Percentiles rank a stretch among this genome's conserved stretches.
These are phyloP conservation scores for Zea mays DNA, from an alignment of 176 grass and related monocot species.

Conservation along the genomic window DNA sequence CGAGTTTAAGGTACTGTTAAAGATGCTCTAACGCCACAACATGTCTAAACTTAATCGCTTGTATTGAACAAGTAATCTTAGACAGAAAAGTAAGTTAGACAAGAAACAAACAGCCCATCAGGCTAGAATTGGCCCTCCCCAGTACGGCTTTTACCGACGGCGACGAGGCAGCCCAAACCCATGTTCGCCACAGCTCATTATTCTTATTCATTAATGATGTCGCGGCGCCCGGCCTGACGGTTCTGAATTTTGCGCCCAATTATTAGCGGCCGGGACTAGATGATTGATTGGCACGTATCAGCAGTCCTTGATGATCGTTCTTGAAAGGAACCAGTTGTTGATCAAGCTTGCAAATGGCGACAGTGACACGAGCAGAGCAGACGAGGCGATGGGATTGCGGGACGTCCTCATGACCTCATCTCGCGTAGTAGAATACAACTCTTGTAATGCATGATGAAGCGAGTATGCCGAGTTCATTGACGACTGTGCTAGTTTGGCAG, in stretches of 20 bases:
- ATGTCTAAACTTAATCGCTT: no score
- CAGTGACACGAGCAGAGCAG: background rate
- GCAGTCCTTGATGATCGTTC: background rate
- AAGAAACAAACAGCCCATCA: no score
- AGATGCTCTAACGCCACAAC: no score
- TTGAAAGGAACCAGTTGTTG: constrained; percentile 9
- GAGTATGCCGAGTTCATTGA: no score
- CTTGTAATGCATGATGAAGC: background rate
- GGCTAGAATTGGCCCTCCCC: no score
- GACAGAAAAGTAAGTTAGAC: no score
- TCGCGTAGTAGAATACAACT: background rate
- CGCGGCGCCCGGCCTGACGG: background rate
- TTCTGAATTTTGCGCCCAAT: constrained; percentile 3
- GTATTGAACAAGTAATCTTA: no score
- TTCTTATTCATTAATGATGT: background rate
- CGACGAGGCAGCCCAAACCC: constrained; percentile 2
- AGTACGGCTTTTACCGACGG: constrained; percentile 5
- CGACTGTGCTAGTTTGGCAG: background rate
- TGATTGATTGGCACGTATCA: background rate
- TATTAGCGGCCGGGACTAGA: background rate
- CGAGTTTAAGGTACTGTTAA: no score
- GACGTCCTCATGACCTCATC: background rate
- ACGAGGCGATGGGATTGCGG: background rate
- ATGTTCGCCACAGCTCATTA: background rate
- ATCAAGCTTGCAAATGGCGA: background rate